Base-by-base conservation (phyloP, 352 stramenopile species). In the Phytophthora tentaculata region DNA sequence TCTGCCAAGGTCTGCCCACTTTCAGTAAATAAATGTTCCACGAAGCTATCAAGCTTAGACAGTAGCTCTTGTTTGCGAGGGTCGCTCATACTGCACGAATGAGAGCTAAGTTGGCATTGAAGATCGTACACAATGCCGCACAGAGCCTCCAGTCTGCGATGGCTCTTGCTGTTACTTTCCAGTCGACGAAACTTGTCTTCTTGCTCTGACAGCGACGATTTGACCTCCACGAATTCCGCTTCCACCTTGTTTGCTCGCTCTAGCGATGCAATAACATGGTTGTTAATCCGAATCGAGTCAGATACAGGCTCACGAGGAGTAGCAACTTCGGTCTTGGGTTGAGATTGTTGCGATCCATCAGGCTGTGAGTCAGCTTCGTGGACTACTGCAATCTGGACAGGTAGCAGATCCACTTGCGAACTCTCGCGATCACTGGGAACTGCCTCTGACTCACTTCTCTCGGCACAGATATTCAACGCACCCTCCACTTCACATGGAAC, bases 71-170 rank as follows among this genome's bases (percentile, higher is more conserved):
- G 60, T 32, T 73, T 74, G 10, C 26, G 51, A 22, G 54, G 44
- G 1, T 73, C 49, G 2, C 61, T 22, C 47, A 83, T 17, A 0
- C 39, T 26, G 48, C 64, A 79, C 12, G 49, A 62, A 19, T 45
- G 32, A 19, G 73, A 76, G 28, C 67, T 53, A n/a, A 86, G 47
- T 35, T 61, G 61, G 32, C 67, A 80, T 55, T 86, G 77, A 39
- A 86, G 54, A 37, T 77, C 60, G 54, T 77, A 73, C 19, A 71
- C 53, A 43, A 73, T 41, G 19, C 52, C 56, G 16, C 69, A 81
- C 24, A 83, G 37, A 10, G 59, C 56, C 47, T 67, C 58, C 50
- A 86, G 44, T 28, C 67, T 73, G 16, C 23, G 51, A 8, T 64
- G 54, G 14, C 45, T 58, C 19, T 71, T 73, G 32, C 50, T 67